Conservation (phyloP, 257 asterid species). For the Ilex asprella region DNA sequence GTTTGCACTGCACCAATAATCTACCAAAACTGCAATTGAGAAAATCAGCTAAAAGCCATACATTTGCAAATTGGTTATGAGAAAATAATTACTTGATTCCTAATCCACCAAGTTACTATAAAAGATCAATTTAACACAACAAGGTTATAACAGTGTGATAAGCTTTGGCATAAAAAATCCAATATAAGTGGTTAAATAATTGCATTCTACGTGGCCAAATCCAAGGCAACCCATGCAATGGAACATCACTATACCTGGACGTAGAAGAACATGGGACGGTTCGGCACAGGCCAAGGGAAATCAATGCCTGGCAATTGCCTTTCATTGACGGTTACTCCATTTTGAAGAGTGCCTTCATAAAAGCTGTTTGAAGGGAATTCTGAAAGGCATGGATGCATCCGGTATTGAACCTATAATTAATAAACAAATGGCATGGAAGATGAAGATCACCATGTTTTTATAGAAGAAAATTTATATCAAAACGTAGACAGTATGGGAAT, state of each 20-base stretch:
- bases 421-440: not conserved
- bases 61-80: too few species aligned
- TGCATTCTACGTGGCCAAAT: constrained; percentile 7
- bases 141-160: too few species aligned
- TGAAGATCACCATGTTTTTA: too few species aligned
- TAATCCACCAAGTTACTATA: too few species aligned
- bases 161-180: too few species aligned
- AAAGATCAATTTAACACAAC: too few species aligned
- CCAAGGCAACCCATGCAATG: constrained; percentile 7
- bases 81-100: too few species aligned
- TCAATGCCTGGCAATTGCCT: constrained; percentile 96
- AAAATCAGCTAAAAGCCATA: too few species aligned
- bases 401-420: constrained; percentile 74
- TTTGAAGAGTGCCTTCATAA: constrained; percentile 97
- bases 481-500: too few species aligned
- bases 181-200: not conserved
- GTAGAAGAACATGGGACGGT: constrained; percentile 96
- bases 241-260: constrained; percentile 62
- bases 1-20: too few species aligned
- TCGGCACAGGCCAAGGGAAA: constrained; percentile 99
- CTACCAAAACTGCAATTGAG: too few species aligned
- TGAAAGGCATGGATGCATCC: constrained; percentile 98
- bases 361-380: constrained; percentile 96
- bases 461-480: too few species aligned
- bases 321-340: constrained; percentile 89